These are phyloP conservation scores for Ramalina peruviana DNA, from an alignment of 495 filamentous ascomycete genomes.

Conservation along the genomic window DNA sequence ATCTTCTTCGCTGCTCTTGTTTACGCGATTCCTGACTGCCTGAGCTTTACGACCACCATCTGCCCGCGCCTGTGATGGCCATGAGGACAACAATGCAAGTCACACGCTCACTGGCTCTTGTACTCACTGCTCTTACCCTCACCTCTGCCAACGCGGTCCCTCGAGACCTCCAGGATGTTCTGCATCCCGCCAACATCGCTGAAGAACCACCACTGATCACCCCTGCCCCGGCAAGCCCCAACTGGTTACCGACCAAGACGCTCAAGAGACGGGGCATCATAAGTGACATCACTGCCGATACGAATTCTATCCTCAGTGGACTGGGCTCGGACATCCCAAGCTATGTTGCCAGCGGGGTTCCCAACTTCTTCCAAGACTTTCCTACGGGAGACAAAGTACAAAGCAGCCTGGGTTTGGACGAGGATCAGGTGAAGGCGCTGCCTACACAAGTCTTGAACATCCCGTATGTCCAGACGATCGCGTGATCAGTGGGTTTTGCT, in stretches of 20 bases:
- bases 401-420: conserved; percentile 43
- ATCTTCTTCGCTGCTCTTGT: neutral
- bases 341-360: conserved; percentile 36
- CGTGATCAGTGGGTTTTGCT: neutral
- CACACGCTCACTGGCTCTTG: neutral
- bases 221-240: conserved; percentile 24
- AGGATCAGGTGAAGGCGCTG: conserved; percentile 38
- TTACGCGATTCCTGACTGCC: too few species aligned
- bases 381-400: conserved; percentile 45
- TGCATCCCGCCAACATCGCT: conserved; percentile 10
- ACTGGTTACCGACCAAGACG: conserved; percentile 22
- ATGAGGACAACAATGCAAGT: too few species aligned
- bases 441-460: conserved; percentile 63
- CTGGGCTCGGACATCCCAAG: conserved; percentile 40
- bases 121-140: conserved; percentile 1
- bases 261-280: conserved; percentile 31
- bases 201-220: conserved; percentile 35
- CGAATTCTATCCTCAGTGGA: conserved; percentile 25
- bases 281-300: conserved; percentile 30
- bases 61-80: too few species aligned
- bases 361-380: conserved; percentile 53
- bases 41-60: too few species aligned
- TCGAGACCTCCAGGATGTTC: conserved; percentile 7
- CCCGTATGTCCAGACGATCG: conserved; percentile 26
- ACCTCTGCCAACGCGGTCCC: conserved; percentile 1